Evolutionary conservation across 768 basidiomycete genomes (phyloP), one percentile per base, ranked within the genome.

Genomic region (Leccinum subgranulosum): DNA sequence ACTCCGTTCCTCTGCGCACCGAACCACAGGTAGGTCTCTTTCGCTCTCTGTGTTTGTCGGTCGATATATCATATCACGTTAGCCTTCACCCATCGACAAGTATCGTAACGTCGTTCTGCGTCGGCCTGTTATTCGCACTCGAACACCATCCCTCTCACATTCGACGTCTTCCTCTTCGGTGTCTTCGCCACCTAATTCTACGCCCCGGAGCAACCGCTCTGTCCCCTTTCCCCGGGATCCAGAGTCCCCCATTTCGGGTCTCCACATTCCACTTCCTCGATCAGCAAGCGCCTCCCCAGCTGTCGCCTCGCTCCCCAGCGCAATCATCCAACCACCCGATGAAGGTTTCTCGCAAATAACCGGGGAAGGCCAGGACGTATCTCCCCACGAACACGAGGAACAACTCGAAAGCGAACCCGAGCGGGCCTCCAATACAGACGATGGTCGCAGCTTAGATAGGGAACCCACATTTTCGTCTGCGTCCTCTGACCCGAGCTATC

Each of bases 401-500:
- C 56, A 54, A 11, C 25, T 50, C 3, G 62, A 71, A 51, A 70
- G 64, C 36, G 69, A 64, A 29, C 52, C 45, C 17, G 71, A 72
- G 47, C 65, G 12, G 15, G 50, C 39, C 33, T 56, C 56, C 43
- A 66, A 65, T 51, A 57, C 60, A 8, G 69, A 74, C 25, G 68
- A 68, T 45, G 62, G 48, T 63, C 72, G 21, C 63, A 69, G 57
- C 8, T 61, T 57, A 31, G 70, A 70, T 23, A 72, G 66, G 34
- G 86, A 88, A 51, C 85, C 87, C 5, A 90, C 88, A 0, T 90
- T 90, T 65, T 88, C 88, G 0, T 88, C 88, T 10, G 85, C 87
- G 33, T 85, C 81, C 14, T 81, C 67, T 19, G 73, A 75, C 4
- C 68, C 67, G 11, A 70, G 62, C 28, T 64, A 65, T 58, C 74